Conservation (phyloP, 768 basidiomycete species). For the Suillus paluster region DNA sequence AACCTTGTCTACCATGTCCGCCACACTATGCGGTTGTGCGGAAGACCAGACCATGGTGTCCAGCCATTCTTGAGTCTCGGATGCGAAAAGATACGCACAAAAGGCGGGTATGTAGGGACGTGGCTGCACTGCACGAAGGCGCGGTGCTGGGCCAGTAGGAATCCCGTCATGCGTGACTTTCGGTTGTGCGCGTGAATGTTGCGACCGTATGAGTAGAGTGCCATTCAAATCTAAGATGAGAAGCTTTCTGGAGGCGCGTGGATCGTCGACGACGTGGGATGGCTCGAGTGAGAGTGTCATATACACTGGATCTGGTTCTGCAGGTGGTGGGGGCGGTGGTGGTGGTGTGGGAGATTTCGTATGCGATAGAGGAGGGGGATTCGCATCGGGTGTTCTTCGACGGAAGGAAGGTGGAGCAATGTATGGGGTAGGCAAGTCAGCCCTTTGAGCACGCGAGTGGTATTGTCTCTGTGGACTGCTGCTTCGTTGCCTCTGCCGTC, state of each 20-base stretch:
- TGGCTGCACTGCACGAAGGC: conserved; percentile 50
- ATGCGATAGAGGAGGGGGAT: conserved; percentile 2
- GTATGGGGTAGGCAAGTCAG: conserved; percentile 8
- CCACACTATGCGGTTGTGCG: conserved; percentile 80
- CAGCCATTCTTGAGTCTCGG: conserved; percentile 64
- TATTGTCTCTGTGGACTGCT: neutral
- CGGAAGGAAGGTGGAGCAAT: conserved; percentile 13
- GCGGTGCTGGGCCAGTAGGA: neutral
- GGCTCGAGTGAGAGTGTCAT: conserved; percentile 35
- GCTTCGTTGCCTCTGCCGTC: neutral
- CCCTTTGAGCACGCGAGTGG: neutral
- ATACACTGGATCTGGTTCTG: conserved; percentile 40
- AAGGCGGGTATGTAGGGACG: conserved; percentile 73
- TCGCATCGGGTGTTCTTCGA: conserved; percentile 12
- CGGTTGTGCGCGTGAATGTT: conserved; percentile 34
- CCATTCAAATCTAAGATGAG: conserved; percentile 80
- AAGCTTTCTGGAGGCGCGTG: conserved; percentile 54
- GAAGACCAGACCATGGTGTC: conserved; percentile 92
- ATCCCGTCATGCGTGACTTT: conserved; percentile 6
- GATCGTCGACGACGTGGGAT: conserved; percentile 31
- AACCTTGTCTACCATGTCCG: conserved; percentile 69
- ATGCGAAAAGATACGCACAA: conserved; percentile 63
- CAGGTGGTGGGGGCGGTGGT: conserved; percentile 10
- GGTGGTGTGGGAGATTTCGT: conserved; percentile 13
- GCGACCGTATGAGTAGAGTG: conserved; percentile 66